Conservation (phyloP, 129 eudicot genomes). For the Silybum marianum region DNA sequence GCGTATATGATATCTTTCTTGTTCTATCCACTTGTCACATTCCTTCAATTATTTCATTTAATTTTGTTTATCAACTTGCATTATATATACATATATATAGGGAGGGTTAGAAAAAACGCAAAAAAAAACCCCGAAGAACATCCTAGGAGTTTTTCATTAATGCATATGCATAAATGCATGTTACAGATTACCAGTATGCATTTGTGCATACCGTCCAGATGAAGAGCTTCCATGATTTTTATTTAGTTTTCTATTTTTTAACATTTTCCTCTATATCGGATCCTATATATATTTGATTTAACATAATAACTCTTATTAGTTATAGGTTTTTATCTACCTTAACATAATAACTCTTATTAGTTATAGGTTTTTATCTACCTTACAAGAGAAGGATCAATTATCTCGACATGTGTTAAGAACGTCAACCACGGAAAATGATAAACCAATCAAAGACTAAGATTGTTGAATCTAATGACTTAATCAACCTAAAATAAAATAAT, state of each 20-base stretch:
- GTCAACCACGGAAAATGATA: not conserved
- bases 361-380: not conserved
- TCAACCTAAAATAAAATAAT: not conserved
- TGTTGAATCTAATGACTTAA: not conserved
- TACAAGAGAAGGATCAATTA: not conserved
- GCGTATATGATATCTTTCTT: conserved; percentile 3
- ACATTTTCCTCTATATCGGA: no score
- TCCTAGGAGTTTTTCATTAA: no score
- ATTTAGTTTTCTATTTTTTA: no score
- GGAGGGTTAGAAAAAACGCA: no score
- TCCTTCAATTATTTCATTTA: not conserved
- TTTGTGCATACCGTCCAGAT: no score
- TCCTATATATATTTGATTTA: no score
- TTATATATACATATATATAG: not conserved
- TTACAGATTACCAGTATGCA: no score
- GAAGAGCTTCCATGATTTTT: no score
- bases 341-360: not conserved
- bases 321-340: no score
- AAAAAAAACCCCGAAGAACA: no score
- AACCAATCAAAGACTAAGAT: not conserved
- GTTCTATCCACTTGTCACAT: conserved; percentile 31
- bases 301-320: not conserved
- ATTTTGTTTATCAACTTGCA: conserved; percentile 16
- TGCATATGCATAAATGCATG: no score
- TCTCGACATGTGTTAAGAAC: not conserved